Percentiles rank a stretch among this genome's conserved stretches.
phyloP scores from a whole-genome alignment of 495 filamentous ascomycete genomes.

The Chaetomium tenue region DNA sequence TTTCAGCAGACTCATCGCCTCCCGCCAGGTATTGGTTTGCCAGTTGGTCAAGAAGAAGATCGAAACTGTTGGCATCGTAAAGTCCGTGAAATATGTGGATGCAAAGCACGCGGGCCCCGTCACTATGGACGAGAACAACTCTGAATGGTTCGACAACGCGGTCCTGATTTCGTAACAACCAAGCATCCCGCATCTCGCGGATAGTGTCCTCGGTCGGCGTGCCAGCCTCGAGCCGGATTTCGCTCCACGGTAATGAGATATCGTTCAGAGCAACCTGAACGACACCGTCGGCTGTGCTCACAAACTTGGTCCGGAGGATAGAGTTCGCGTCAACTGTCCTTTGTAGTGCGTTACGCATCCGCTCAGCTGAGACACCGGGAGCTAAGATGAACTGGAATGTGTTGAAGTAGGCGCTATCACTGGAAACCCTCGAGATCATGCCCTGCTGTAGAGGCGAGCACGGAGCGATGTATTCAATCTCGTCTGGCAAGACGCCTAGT shows the following conservation, averaged over 20 bases:
- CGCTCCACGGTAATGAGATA: slow-evolving; percentile 49
- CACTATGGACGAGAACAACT: slow-evolving; percentile 42
- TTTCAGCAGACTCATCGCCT: slow-evolving; percentile 16
- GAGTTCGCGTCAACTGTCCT: slow-evolving; percentile 48
- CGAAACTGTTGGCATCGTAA: slow-evolving; percentile 82
- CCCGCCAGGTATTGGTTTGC: slow-evolving; percentile 43
- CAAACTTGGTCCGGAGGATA: slow-evolving; percentile 65
- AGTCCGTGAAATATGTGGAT: slow-evolving; percentile 79
- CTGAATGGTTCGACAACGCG: slow-evolving; percentile 33
- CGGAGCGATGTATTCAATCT: slow-evolving; percentile 69
- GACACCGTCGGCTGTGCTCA: slow-evolving; percentile 64
- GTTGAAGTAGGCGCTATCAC: slow-evolving; percentile 65
- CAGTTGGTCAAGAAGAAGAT: slow-evolving; percentile 61
- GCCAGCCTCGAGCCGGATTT: slow-evolving; percentile 28
- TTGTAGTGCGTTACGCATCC: slow-evolving; percentile 53
- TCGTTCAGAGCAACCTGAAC: slow-evolving; percentile 63
- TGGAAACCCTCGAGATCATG: slow-evolving; percentile 68
- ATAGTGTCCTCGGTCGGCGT: slow-evolving; percentile 35
- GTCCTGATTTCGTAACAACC: slow-evolving; percentile 41
- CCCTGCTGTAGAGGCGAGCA: slow-evolving; percentile 79
- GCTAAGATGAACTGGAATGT: slow-evolving; percentile 60
- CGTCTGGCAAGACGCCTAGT: slow-evolving; percentile 42
- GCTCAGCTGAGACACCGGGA: slow-evolving; percentile 38
- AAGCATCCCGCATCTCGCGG: slow-evolving; percentile 37
- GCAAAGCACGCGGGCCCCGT: slow-evolving; percentile 41